These are phyloP conservation scores for Colletotrichum phormii DNA, from an alignment of 2,329 filamentous ascomycete species.

Conservation along the genomic window DNA sequence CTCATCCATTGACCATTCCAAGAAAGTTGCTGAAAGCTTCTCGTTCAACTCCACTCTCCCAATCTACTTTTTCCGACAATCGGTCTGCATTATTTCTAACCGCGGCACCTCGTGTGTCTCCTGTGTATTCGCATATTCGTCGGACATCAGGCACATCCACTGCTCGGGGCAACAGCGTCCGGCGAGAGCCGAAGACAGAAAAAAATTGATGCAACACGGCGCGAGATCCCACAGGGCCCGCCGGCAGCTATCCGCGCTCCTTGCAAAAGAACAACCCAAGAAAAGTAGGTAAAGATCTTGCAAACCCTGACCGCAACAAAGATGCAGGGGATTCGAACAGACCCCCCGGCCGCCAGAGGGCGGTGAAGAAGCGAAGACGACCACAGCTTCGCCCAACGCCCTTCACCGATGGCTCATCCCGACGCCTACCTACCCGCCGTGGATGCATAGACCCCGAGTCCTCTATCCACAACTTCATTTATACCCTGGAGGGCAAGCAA, in stretches of 20 bases:
- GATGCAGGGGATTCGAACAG: constrained; percentile 10
- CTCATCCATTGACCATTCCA: constrained; percentile 1
- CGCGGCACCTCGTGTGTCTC: background rate
- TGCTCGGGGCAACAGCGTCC: constrained; percentile 13
- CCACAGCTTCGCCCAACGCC: background rate
- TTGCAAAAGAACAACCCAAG: background rate
- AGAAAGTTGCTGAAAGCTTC: constrained; percentile 6
- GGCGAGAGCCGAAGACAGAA: background rate
- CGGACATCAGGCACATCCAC: background rate
- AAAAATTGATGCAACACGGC: background rate
- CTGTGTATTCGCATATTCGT: background rate
- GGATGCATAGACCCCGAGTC: background rate
- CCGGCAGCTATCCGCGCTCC: background rate
- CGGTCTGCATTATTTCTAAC: background rate
- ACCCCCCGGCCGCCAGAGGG: constrained; percentile 23
- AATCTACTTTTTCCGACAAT: constrained; percentile 10
- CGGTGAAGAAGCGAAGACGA: constrained; percentile 23
- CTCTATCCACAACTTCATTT: constrained; percentile 1
- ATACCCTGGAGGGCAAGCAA: background rate
- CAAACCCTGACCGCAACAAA: background rate
- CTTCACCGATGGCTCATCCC: constrained; percentile 29
- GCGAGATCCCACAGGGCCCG: background rate
- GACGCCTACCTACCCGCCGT: constrained; percentile 1
- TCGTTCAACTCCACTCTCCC: constrained; percentile 17
- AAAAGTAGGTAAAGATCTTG: background rate